Evolutionary conservation across 805 yeast species (phyloP).

Genomic region (baker's yeast (Saccharomyces cerevisiae)): DNA sequence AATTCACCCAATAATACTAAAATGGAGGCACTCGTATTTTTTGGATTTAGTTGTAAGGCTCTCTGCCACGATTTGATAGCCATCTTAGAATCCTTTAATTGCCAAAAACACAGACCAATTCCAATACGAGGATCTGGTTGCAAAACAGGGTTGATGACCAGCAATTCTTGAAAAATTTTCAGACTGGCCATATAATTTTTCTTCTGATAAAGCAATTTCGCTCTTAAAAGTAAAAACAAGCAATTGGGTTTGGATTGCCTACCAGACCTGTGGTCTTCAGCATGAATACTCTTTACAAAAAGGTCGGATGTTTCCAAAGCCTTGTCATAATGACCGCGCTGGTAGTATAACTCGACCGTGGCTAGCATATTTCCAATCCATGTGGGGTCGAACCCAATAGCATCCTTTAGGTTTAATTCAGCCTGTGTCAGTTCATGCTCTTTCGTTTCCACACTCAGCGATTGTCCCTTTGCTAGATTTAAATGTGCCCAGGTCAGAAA

Average conservation of each 20-base stretch:
- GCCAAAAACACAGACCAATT: conserved; percentile 91
- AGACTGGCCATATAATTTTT: conserved; percentile 67
- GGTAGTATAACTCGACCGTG: conserved; percentile 55
- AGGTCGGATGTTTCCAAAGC: conserved; percentile 64
- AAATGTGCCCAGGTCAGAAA: conserved; percentile 70
- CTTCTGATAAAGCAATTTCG: conserved; percentile 66
- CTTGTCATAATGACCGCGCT: conserved; percentile 55
- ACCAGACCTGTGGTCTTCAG: conserved; percentile 27
- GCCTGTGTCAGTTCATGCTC: conserved; percentile 34
- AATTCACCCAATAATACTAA: conserved; percentile 61
- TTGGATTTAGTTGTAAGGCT: conserved; percentile 56
- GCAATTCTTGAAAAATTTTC: conserved; percentile 73
- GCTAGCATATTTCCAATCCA: conserved; percentile 50
- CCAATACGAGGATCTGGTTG: conserved; percentile 93
- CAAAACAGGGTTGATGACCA: conserved; percentile 65
- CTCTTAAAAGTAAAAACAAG: conserved; percentile 75
- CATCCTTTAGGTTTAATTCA: conserved; percentile 38
- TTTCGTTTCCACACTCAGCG: conserved; percentile 16
- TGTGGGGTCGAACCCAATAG: conserved; percentile 39
- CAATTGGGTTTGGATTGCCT: conserved; percentile 52
- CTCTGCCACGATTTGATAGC: conserved; percentile 82
- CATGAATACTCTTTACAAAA: conserved; percentile 37
- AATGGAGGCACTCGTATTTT: conserved; percentile 51
- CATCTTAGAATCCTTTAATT: conserved; percentile 63
- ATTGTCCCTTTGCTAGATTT: conserved; percentile 33